Evolutionary conservation across 2,329 filamentous ascomycete genomes (phyloP), one percentile per base, ranked within the genome.

Genomic region (Neoscytalidium dimidiatum): DNA sequence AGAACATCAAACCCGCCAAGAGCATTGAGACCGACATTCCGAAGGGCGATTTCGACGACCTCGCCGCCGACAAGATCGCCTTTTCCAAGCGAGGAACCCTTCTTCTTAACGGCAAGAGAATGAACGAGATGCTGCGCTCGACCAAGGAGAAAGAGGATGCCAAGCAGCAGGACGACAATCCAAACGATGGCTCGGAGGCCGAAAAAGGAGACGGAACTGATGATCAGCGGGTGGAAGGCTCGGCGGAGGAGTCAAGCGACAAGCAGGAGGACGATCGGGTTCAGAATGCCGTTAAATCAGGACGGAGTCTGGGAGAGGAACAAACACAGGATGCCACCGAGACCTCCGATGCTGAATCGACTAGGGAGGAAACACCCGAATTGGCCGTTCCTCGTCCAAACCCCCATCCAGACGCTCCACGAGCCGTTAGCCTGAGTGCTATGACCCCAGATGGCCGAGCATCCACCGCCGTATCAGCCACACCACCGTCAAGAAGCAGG

Each of bases 61-160:
- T 88, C 35, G 75, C 76, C n/a, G 76, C 80, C 41, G 79, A 81
- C 61, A 80, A 83, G 44, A 75, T 89, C 67, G 81, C 83, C 51
- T 89, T 89, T 69, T 87, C 85, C 13, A 85, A 84, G 64, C 78
- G 86, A 64, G 86, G 86, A 60, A 88, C 86, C 75, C 80, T 88
- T 74, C 74, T 88, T 67, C 74, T 86, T 67, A 83, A 81, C 33
- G 84, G 83, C 11, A 82, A 82, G 73, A 83, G 81, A 69, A 81
- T 82, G 64, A 80, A 79, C 60, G 68, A 68, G 46, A 73, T 69
- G 46, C 19, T n/a, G 33, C 44, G 63, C 41, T 19, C 29, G n/a
- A 11, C 64, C 56, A 65, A 53, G 64, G 26, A 33, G 26, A 57
- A 62, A 64, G 26, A 33, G n/a, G 56, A 62, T 13, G 51, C 67